A percentile compares a stretch with the other conserved stretches of the same genome.
Conservation (phyloP, 257 asterid genomes). For the Solanum chmielewskii region DNA sequence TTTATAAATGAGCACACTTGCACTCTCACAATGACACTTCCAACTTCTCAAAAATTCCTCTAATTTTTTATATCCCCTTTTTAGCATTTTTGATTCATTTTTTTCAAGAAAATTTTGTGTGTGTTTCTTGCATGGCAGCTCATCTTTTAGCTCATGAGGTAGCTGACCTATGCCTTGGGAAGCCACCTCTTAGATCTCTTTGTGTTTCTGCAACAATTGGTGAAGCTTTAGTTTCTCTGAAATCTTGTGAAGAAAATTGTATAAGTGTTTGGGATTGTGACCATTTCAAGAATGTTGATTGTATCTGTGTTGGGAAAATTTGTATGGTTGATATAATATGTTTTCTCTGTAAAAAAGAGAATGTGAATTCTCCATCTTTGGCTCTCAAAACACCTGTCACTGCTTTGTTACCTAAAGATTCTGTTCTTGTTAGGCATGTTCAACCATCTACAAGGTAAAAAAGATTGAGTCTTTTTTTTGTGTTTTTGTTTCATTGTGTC, state of each 20-base stretch:
- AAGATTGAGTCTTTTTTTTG: background rate
- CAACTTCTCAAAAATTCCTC: background rate
- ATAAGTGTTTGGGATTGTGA: constrained; percentile 77
- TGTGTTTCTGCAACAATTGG: constrained; percentile 48
- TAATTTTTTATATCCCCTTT: background rate
- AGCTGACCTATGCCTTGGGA: constrained; percentile 89
- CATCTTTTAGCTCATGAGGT: constrained; percentile 44
- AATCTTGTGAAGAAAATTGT: constrained; percentile 27
- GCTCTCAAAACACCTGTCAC: constrained; percentile 62
- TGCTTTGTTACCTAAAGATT: constrained; percentile 28
- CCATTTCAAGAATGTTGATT: constrained; percentile 19
- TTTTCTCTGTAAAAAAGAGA: constrained; percentile 49
- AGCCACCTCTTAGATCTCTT: constrained; percentile 71
- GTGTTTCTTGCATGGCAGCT: constrained; percentile 57
- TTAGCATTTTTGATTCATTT: background rate
- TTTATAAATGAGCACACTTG: background rate
- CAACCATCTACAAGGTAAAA: constrained; percentile 58
- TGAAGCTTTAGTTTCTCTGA: constrained; percentile 58
- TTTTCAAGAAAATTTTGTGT: background rate
- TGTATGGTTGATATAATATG: constrained; percentile 76
- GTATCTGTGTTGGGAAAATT: constrained; percentile 62
- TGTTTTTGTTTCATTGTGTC: background rate
- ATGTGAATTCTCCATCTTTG: constrained; percentile 33
- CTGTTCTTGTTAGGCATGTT: constrained; percentile 44
- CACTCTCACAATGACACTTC: background rate